phyloP scores from a whole-genome alignment of 2,329 filamentous ascomycete species.

The Chaetomiaceae sp. region DNA sequence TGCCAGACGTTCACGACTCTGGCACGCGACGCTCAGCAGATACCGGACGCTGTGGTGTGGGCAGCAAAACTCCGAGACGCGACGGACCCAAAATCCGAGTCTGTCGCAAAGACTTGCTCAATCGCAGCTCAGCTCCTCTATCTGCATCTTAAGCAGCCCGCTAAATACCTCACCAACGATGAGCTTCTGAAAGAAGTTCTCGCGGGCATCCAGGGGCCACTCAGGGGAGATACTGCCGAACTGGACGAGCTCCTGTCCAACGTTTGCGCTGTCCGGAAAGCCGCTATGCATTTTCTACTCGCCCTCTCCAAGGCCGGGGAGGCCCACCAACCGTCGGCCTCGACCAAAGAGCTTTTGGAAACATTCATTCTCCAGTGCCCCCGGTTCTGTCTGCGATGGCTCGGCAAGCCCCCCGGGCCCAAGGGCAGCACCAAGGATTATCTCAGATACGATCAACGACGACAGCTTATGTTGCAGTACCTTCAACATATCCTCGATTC shows the following conservation, averaged over 20 bases:
- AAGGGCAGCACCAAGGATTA: slow-evolving; percentile 52
- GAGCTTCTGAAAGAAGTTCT: slow-evolving; percentile 44
- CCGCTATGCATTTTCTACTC: slow-evolving; percentile 46
- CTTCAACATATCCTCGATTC: slow-evolving; percentile 57
- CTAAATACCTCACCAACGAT: slow-evolving; percentile 36
- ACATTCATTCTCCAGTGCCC: slow-evolving; percentile 55
- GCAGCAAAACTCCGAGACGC: slow-evolving; percentile 41
- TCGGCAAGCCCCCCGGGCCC: slow-evolving; percentile 51
- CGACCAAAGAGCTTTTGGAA: slow-evolving; percentile 41
- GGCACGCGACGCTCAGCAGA: slow-evolving; percentile 44
- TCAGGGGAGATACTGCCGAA: slow-evolving; percentile 55
- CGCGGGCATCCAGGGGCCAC: slow-evolving; percentile 51
- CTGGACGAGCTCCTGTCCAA: slow-evolving; percentile 57
- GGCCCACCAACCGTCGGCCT: slow-evolving; percentile 16
- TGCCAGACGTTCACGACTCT: slow-evolving; percentile 46
- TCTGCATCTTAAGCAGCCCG: slow-evolving; percentile 45
- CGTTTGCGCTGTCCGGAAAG: slow-evolving; percentile 51
- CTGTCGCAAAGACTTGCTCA: slow-evolving; percentile 47
- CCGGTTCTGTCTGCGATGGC: slow-evolving; percentile 56
- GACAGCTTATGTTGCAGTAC: slow-evolving; percentile 47
- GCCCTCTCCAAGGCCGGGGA: slow-evolving; percentile 16
- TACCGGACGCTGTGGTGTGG: slow-evolving; percentile 53
- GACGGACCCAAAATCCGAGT: slow-evolving; percentile 38
- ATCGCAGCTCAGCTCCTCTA: slow-evolving; percentile 52
- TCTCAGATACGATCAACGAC: slow-evolving; percentile 57